phyloP scores from a whole-genome alignment of 306 rosid species.

The Medicago lupulina region DNA sequence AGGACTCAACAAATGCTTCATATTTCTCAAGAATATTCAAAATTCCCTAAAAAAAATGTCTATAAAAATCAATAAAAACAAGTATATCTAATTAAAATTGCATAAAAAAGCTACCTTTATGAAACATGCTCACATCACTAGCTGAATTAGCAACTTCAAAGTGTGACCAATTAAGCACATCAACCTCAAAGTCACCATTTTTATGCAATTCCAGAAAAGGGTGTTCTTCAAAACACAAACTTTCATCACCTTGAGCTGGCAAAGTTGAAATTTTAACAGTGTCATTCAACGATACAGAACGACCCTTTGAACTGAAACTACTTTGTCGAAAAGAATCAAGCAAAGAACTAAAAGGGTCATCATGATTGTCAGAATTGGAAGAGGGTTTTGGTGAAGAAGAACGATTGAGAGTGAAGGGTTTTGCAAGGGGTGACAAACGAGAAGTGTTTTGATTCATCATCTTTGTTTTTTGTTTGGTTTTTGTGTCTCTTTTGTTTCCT shows the following conservation, averaged over 20 bases:
- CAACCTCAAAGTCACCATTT: constrained; percentile 41
- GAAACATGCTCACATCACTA: constrained; percentile 35
- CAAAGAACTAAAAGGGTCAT: constrained; percentile 52
- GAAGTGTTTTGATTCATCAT: constrained; percentile 45
- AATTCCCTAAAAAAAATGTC: background rate
- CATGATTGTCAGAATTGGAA: constrained; percentile 28
- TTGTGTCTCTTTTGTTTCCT: background rate
- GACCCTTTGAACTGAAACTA: constrained; percentile 42
- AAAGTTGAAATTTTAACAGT: constrained; percentile 6
- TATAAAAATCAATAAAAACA: constrained; percentile 6
- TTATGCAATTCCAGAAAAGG: constrained; percentile 41
- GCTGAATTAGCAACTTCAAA: constrained; percentile 37
- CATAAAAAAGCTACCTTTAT: constrained; percentile 47
- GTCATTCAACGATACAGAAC: constrained; percentile 30
- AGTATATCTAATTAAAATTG: constrained; percentile 16
- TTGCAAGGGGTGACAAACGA: constrained; percentile 69
- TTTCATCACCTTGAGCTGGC: constrained; percentile 20
- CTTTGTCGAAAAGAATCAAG: constrained; percentile 43
- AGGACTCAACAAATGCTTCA: background rate
- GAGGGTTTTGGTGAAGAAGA: constrained; percentile 19
- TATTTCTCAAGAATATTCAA: too few species aligned
- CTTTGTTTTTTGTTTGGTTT: background rate
- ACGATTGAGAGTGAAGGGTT: constrained; percentile 60
- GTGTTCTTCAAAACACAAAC: constrained; percentile 14
- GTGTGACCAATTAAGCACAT: constrained; percentile 32